Base-by-base conservation (phyloP, 306 rosid genomes). In the Cicer judaicum region DNA sequence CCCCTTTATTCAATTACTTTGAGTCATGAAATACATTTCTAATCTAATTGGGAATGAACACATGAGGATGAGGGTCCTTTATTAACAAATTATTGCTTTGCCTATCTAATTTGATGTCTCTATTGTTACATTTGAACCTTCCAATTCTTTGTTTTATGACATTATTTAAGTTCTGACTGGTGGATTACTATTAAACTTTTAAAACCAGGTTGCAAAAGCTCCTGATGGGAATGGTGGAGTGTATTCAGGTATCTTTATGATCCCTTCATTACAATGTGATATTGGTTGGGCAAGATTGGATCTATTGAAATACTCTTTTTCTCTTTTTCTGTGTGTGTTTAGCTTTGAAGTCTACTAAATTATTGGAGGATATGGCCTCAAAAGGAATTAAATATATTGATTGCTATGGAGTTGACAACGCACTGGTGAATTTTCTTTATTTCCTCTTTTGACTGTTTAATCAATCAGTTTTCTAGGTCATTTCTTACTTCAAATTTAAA, bases 191-290 rank as follows among this genome's bases (percentile, higher is more conserved):
- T 64, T 40, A 78, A 64, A 66, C 70, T 89, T 81, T 78, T 74
- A 67, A 89, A 82, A 70, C 91, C 90, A 93, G 98, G 94, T 94
- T 69, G 90, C 99, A 57, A 86, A 92, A 85, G 87, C 99, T 81
- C 99, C 99, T 50, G 99, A 94, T 78, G 99, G 99, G 72, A 92
- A 94, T 79, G 99, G 99, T 70, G 99, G 99, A 70, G 97, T 94
- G 56, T 94, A 88, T 81, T 80, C 97, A 81, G 98, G 98, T 93
- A 65, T 64, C 66, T 70, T 60, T 71, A 57, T 16, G 59, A 56
- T 7, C 15, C 29, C 72, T 21, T 47, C 46, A 56, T n/a, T 64
- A 63, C 52, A 75, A 50, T 79, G 29, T 40, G 55, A 46, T 48
- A 50, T 74, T 84, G 56, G 42, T n/a, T 59, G 70, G 61, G 53